phyloP scores from a whole-genome alignment of 116 monocot species.

The Zostera marina region DNA sequence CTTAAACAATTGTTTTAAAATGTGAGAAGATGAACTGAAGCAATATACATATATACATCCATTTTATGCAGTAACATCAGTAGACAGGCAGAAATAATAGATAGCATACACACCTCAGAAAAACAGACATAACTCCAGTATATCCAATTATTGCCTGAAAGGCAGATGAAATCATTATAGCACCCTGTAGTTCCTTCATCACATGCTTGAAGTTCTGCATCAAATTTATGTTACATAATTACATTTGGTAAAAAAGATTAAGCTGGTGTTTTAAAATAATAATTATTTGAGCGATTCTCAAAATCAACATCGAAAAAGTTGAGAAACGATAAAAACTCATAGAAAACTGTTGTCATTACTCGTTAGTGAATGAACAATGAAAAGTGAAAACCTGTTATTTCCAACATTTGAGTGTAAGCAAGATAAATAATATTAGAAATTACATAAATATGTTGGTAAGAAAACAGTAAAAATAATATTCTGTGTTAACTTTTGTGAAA shows the following conservation, averaged over 20 bases:
- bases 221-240: neutral
- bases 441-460: too few relatives aligned
- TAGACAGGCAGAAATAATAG: neutral
- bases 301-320: neutral
- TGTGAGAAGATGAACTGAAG: neutral
- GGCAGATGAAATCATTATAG: constrained; percentile 76
- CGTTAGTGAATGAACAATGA: neutral
- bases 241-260: neutral
- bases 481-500: too few relatives aligned
- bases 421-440: too few relatives aligned
- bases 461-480: too few relatives aligned
- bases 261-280: neutral
- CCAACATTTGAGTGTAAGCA: too few relatives aligned
- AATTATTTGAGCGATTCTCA: neutral
- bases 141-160: constrained; percentile 93
- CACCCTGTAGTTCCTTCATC: constrained; percentile 96
- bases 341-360: neutral
- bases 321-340: too few relatives aligned
- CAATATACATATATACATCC: neutral
- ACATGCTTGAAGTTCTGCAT: constrained; percentile 89
- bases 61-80: neutral
- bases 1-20: neutral
- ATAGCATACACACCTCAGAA: constrained; percentile 50
- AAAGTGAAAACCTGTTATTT: too few relatives aligned
- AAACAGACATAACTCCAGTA: constrained; percentile 62